Percentiles rank a stretch among this genome's conserved stretches.
phyloP scores from a whole-genome alignment of 1,284 basidiomycete genomes.

The Cryptococcus sp. region DNA sequence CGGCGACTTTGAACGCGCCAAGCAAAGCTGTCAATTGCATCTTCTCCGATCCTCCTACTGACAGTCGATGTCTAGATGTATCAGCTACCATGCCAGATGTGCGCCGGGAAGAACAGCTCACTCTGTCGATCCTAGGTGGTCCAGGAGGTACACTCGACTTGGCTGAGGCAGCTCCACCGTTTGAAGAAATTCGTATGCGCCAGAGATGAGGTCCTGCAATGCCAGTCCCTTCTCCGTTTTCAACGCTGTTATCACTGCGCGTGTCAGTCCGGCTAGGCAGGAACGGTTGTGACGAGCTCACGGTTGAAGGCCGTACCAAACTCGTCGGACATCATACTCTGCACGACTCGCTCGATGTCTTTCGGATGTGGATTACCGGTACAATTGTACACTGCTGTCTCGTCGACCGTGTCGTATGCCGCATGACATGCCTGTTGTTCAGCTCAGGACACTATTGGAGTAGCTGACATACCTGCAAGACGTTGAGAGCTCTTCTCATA shows the following conservation, averaged over 20 bases:
- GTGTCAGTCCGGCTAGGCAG: background rate
- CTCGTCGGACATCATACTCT: slow-evolving; percentile 93
- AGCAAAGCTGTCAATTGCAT: slow-evolving; percentile 88
- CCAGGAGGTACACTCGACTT: slow-evolving; percentile 84
- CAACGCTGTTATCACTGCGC: slow-evolving; percentile 71
- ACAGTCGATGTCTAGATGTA: slow-evolving; percentile 74
- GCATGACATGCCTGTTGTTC: slow-evolving; percentile 75
- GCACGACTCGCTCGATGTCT: slow-evolving; percentile 88
- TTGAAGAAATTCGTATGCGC: slow-evolving; percentile 85
- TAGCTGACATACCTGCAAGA: slow-evolving; percentile 62
- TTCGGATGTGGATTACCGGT: slow-evolving; percentile 93
- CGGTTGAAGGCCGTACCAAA: slow-evolving; percentile 88
- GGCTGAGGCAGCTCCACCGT: slow-evolving; percentile 78
- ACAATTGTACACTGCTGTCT: slow-evolving; percentile 91
- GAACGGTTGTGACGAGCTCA: slow-evolving; percentile 49
- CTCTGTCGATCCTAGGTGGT: slow-evolving; percentile 86
- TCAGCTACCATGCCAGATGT: slow-evolving; percentile 2
- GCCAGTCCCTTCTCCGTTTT: slow-evolving; percentile 92
- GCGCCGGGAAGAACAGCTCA: slow-evolving; percentile 48
- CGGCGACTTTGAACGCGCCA: slow-evolving; percentile 88
- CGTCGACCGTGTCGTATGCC: slow-evolving; percentile 82
- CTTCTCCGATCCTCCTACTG: slow-evolving; percentile 89
- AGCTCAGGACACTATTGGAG: no score
- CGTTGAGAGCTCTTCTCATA: slow-evolving; percentile 94
- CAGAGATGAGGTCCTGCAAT: slow-evolving; percentile 88